phyloP scores from a whole-genome alignment of 495 filamentous ascomycete species.

The Usnea hakonensis region DNA sequence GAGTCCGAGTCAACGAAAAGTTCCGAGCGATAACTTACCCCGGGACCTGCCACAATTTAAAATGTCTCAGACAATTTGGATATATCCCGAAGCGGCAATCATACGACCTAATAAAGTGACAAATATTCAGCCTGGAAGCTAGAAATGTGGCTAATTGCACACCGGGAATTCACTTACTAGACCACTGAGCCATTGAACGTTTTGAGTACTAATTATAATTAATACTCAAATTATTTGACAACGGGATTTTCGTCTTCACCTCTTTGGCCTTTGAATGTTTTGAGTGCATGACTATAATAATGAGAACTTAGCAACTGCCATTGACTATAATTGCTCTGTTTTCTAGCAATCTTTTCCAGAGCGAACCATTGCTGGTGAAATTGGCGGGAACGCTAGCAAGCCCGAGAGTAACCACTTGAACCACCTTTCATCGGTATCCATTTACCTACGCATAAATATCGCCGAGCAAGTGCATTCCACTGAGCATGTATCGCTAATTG shows the following conservation, averaged over 20 bases:
- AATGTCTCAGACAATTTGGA: constrained; percentile 8
- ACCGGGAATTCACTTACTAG: constrained; percentile 8
- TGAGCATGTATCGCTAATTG: neutral
- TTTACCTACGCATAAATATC: no score
- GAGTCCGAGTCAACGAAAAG: no score
- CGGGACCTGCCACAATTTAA: constrained; percentile 20
- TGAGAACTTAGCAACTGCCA: no score
- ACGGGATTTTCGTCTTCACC: neutral
- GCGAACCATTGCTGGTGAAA: no score
- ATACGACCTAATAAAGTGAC: constrained; percentile 6
- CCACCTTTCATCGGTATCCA: no score
- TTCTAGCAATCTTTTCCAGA: no score
- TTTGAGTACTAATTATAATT: neutral
- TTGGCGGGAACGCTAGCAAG: no score
- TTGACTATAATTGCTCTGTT: no score
- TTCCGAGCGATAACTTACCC: neutral
- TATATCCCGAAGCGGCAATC: constrained; percentile 20
- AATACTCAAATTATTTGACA: neutral
- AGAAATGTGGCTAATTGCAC: neutral
- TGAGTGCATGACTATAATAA: no score
- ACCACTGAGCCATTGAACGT: constrained; percentile 12
- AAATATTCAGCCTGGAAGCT: neutral
- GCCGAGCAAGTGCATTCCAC: no score
- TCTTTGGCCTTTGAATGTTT: no score
- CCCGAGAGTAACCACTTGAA: no score